Base-by-base conservation (phyloP, 1,284 basidiomycete genomes). In the Lentinula novae-zelandiae region DNA sequence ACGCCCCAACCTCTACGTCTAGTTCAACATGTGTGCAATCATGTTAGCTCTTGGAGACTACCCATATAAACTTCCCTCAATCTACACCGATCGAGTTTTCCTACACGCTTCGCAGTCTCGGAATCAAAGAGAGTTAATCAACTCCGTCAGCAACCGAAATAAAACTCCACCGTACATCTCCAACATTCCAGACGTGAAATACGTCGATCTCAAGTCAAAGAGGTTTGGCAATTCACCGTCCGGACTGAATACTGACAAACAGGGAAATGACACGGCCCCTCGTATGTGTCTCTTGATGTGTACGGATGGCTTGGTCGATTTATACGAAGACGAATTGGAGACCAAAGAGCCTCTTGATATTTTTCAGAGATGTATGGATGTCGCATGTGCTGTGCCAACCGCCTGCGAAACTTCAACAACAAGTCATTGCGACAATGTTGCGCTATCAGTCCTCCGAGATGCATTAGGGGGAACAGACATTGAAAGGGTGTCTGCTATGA, bases 41-140 rank as follows among this genome's bases (percentile, higher is more conserved):
- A 27, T 27, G 27, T 72, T 60, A 77, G 75, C 75, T 17, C 61
- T 75, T 17, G 75, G 75, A 34, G 75, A 77, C 65, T 69, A 69
- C 46, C 60, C 66, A 1, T 77, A 72, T 67, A 76, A 75, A 57
- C 69, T 75, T 13, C 73, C 75, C 6, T 50, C 64, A 1, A 60
- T 67, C 44, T 76, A 71, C 60, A 74, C 75, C 17, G 53, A 65
- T 2, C 69, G 70, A 10, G 64, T 77, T 17, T 74, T 76, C 66
- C 27, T 27, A 27, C 27, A 27, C 27, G 27, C 27, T 27, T 27
- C 27, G 27, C 27, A 27, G 27, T 27, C 27, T 27, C 27, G 27
- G 27, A 27, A 27, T 27, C 27, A 27, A 4, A 27, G 27, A 27
- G 27, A 27, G 3, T 27, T 27, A 27, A 27, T 27, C 27, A 27